These are phyloP conservation scores for Carex scoparia DNA, from an alignment of 176 grass and related monocot genomes.

Conservation along the genomic window DNA sequence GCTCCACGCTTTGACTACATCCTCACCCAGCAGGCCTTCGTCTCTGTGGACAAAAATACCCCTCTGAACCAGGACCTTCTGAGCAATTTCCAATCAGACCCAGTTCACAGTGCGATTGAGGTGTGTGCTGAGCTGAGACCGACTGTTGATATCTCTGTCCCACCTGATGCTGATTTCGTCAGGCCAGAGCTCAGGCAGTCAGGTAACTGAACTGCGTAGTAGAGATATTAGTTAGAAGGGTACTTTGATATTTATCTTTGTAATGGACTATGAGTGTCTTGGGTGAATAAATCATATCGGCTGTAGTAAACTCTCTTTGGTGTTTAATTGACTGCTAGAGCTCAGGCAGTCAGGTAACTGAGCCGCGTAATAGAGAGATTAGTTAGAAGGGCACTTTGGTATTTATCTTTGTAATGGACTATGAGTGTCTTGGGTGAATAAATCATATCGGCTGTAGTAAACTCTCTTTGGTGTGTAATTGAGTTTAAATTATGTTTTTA, in stretches of 20 bases:
- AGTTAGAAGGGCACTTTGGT: conserved; percentile 11
- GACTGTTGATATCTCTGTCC: conserved; percentile 82
- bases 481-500: neutral
- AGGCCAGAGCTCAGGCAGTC: conserved; percentile 75
- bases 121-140: conserved; percentile 75
- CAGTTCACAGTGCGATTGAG: conserved; percentile 67
- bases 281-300: neutral
- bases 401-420: conserved; percentile 10
- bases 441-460: neutral
- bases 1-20: conserved; percentile 82
- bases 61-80: conserved; percentile 81
- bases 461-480: neutral
- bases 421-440: conserved; percentile 11
- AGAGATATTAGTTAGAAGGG: conserved; percentile 4
- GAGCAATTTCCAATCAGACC: conserved; percentile 79
- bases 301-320: neutral
- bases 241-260: conserved; percentile 12
- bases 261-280: neutral
- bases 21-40: conserved; percentile 74
- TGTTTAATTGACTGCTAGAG: conserved; percentile 25
- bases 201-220: neutral
- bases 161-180: conserved; percentile 81
- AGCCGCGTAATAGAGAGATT: neutral
- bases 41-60: conserved; percentile 42
- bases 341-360: conserved; percentile 46